Percentiles rank a stretch among this genome's conserved stretches.
These are phyloP conservation scores for Amaranthus hypochondriacus DNA, from an alignment of 148 eudicot species.

Conservation along the genomic window DNA sequence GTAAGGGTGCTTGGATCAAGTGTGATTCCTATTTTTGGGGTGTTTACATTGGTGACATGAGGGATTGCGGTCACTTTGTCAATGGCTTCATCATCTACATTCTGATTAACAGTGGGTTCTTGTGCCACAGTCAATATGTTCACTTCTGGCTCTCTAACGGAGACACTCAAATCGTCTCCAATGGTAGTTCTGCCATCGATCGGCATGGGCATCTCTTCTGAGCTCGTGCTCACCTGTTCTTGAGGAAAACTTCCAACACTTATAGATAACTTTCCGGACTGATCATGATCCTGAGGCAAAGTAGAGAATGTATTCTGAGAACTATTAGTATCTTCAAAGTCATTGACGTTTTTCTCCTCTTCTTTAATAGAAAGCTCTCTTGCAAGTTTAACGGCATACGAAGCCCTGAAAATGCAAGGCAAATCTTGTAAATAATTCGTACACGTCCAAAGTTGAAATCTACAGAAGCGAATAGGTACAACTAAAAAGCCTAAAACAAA, in stretches of 20 bases:
- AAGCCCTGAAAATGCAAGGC: conserved; percentile 60
- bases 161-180: conserved; percentile 25
- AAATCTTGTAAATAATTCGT: not conserved
- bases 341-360: conserved; percentile 68
- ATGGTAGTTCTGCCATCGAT: conserved; percentile 27
- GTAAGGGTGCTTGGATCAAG: conserved; percentile 34
- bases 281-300: conserved; percentile 82
- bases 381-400: conserved; percentile 80
- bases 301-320: conserved; percentile 92
- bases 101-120: conserved; percentile 34
- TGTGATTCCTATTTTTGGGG: conserved; percentile 37
- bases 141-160: conserved; percentile 19
- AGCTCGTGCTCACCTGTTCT: conserved; percentile 79
- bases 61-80: conserved; percentile 40
- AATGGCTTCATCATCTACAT: conserved; percentile 34
- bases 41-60: conserved; percentile 35
- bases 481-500: not conserved
- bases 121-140: conserved; percentile 19
- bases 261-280: conserved; percentile 70
- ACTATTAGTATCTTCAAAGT: conserved; percentile 73
- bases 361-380: conserved; percentile 61
- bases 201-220: conserved; percentile 59
- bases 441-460: not conserved
- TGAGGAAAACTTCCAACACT: conserved; percentile 75
- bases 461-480: not conserved